Base-by-base conservation (phyloP, 257 asterid species). In the Fraxinus excelsior region DNA sequence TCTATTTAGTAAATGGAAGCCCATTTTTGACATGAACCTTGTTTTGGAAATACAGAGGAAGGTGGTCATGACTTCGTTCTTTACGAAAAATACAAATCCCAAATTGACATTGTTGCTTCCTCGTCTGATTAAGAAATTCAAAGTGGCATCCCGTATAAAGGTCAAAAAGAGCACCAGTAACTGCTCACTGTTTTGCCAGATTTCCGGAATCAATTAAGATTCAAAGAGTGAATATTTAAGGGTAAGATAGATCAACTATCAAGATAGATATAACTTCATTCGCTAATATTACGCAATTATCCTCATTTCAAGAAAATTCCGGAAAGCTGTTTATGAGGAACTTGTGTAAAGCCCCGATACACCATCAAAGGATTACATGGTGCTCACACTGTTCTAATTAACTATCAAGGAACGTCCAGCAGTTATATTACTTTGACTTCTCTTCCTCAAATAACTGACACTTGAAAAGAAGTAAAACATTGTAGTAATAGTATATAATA, bases 301-400 rank as follows among this genome's bases (percentile, higher is more conserved):
- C 65, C 26, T 56, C 65, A 5, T n/a, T 56, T 56, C 65, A 11
- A 56, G 65, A 56, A 56, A 19, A 5, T 6, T 56, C 26, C 2
- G 19, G 9, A 40, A 73, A 32, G 42, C 67, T 16, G 42, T 13
- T 21, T 31, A 16, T 65, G 6, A 34, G 26, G 23, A 70, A 16
- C 40, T n/a, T 40, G 34, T 44, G 23, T 42, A 32, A 69, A 74
- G 64, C 77, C 76, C 29, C 80, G 23, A 42, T 10, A 31, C 29
- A n/a, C 21, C 75, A 74, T 70, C 10, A 74, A 70, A 49, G 31
- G 38, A 18, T 25, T 51, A 64, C 11, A 32, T 37, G 44, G 78
- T 68, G 44, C 31, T 44, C 66, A 2, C 6, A 11, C 70, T 11
- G 49, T 37, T 69, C 29, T 34, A n/a, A 37, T 69, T 35, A 69